phyloP scores from a whole-genome alignment of 2,329 filamentous ascomycete species.

The Drechslerella dactyloides region DNA sequence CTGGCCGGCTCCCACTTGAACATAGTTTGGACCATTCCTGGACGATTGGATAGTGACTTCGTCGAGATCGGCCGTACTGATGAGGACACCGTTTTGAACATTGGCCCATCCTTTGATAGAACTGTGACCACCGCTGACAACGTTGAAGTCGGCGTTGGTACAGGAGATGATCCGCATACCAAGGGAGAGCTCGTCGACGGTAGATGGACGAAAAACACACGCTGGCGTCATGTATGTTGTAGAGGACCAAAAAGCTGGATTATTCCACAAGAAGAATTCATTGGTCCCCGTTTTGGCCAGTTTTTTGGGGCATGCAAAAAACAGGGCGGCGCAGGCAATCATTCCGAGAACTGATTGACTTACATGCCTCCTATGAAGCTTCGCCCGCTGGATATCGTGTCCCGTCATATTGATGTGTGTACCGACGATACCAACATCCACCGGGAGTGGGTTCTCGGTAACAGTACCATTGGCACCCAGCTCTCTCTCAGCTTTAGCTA shows the following conservation, averaged over 20 bases:
- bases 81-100: constrained; percentile 33
- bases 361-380: neutral
- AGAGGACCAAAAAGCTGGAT: constrained; percentile 42
- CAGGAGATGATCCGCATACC: constrained; percentile 24
- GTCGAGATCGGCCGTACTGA: constrained; percentile 18
- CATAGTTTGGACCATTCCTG: constrained; percentile 3
- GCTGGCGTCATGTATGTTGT: constrained; percentile 28
- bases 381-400: constrained; percentile 9
- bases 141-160: constrained; percentile 20
- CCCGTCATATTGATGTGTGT: constrained; percentile 4
- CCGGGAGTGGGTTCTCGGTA: constrained; percentile 24
- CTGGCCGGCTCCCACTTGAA: constrained; percentile 17
- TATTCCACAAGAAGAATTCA: constrained; percentile 36
- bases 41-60: constrained; percentile 8
- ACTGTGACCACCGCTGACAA: constrained; percentile 45
- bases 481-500: constrained; percentile 36
- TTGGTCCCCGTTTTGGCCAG: constrained; percentile 6
- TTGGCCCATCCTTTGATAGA: constrained; percentile 48
- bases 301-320: constrained; percentile 8
- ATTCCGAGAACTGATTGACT: neutral
- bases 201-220: constrained; percentile 32
- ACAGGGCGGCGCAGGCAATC: constrained; percentile 19
- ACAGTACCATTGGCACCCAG: constrained; percentile 44
- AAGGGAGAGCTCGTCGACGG: constrained; percentile 23
- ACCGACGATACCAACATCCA: constrained; percentile 8